These are phyloP conservation scores for Leavenworthia alabamica DNA, from an alignment of 345 rosid species.

Conservation along the genomic window DNA sequence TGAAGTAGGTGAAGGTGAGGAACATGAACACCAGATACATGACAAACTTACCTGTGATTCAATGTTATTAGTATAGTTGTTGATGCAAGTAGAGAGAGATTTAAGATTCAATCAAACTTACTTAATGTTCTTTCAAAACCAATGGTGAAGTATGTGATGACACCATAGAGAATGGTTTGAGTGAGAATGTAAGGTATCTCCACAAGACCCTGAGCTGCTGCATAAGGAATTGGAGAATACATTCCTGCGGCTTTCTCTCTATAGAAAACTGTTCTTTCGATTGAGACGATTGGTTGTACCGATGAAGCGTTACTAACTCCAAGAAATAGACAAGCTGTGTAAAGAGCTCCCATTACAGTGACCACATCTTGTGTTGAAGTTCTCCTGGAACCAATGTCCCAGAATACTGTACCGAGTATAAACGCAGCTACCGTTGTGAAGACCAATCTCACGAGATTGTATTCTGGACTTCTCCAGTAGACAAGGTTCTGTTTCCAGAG, in stretches of 20 bases:
- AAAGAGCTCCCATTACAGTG: constrained; percentile 82
- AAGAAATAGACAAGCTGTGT: constrained; percentile 69
- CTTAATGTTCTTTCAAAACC: constrained; percentile 65
- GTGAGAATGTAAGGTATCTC: constrained; percentile 73
- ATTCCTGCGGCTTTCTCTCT: constrained; percentile 91
- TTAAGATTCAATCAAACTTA: constrained; percentile 32
- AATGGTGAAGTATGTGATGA: constrained; percentile 82
- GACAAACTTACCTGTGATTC: constrained; percentile 61
- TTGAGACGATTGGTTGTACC: constrained; percentile 80
- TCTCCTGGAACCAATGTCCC: constrained; percentile 68
- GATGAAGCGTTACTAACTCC: constrained; percentile 85
- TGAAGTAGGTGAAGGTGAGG: constrained; percentile 85
- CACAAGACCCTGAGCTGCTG: constrained; percentile 86
- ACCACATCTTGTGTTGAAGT: constrained; percentile 48
- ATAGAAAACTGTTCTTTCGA: constrained; percentile 85
- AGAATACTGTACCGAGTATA: constrained; percentile 70
- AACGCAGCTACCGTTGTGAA: constrained; percentile 55
- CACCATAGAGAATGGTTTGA: constrained; percentile 63
- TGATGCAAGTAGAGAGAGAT: not conserved
- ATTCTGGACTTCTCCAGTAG: constrained; percentile 91
- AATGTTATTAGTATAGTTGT: not conserved
- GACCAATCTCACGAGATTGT: constrained; percentile 59
- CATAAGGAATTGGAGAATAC: constrained; percentile 71
- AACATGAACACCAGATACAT: constrained; percentile 73
- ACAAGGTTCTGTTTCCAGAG: constrained; percentile 83